Evolutionary conservation across 495 filamentous ascomycete genomes (phyloP).

Genomic region (Hypoxylon crocopeplum): DNA sequence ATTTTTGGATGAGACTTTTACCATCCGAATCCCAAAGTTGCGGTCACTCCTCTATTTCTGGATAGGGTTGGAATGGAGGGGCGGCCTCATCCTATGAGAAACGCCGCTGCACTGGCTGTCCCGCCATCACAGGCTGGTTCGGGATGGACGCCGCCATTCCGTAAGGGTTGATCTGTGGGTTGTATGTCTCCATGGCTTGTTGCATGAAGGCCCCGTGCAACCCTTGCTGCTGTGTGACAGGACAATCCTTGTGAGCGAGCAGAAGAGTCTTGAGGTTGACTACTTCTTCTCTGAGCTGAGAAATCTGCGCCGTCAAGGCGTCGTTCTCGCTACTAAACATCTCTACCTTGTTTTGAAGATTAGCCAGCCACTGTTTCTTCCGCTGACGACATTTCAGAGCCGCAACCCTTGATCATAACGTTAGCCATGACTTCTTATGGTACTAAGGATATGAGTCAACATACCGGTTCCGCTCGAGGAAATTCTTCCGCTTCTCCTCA

Average conservation of each 20-base stretch:
- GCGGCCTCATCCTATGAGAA: slow-evolving; percentile 50
- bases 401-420: slow-evolving; percentile 70
- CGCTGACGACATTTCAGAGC: slow-evolving; percentile 96
- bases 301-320: slow-evolving; percentile 79
- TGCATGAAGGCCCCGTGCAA: slow-evolving; percentile 73
- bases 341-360: slow-evolving; percentile 94
- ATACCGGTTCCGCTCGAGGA: slow-evolving; percentile 94
- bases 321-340: slow-evolving; percentile 92
- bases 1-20: not conserved
- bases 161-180: slow-evolving; percentile 73
- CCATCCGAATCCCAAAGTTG: not conserved
- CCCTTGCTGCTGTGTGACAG: slow-evolving; percentile 87
- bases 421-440: slow-evolving; percentile 35
- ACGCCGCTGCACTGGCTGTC: slow-evolving; percentile 58
- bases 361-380: slow-evolving; percentile 98
- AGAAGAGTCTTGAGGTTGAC: slow-evolving; percentile 94
- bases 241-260: slow-evolving; percentile 95
- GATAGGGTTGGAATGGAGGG: slow-evolving; percentile 16
- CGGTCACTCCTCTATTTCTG: slow-evolving; percentile 10
- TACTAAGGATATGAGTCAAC: slow-evolving; percentile 39
- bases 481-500: slow-evolving; percentile 98
- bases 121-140: slow-evolving; percentile 62
- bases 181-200: slow-evolving; percentile 53
- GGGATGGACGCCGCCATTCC: slow-evolving; percentile 66
- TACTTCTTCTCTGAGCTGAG: slow-evolving; percentile 84